phyloP scores from a whole-genome alignment of 148 eudicot genomes.

The Vaccinium vitisidaea region DNA sequence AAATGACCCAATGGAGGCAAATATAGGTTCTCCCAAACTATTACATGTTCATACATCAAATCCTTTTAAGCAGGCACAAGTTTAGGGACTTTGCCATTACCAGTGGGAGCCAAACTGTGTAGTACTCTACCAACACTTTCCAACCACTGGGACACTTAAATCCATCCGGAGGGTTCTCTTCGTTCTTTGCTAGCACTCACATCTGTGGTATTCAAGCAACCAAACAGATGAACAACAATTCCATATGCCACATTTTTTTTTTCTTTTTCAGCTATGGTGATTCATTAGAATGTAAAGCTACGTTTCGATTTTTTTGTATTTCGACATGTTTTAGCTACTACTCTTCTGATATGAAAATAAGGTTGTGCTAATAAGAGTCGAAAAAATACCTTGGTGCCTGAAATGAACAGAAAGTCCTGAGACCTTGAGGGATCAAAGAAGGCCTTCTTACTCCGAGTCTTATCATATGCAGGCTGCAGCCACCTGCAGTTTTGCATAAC shows the following conservation, averaged over 20 bases:
- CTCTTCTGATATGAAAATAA: too few species aligned
- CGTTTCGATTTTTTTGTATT: too few species aligned
- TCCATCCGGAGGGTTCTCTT: conserved; percentile 63
- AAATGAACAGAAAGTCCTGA: conserved; percentile 87
- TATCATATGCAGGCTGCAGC: conserved; percentile 72
- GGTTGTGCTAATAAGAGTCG: not conserved
- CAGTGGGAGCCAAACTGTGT: too few species aligned
- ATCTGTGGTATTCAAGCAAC: conserved; percentile 39
- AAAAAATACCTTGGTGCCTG: conserved; percentile 82
- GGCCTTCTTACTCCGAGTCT: conserved; percentile 84
- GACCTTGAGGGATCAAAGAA: conserved; percentile 93
- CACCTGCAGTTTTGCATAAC: conserved; percentile 46
- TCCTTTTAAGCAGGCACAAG: conserved; percentile 32
- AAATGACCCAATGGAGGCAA: not conserved
- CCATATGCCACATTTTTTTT: not conserved
- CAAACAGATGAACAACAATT: not conserved
- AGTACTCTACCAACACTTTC: conserved; percentile 72
- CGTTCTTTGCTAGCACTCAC: conserved; percentile 76
- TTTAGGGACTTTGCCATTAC: conserved; percentile 45
- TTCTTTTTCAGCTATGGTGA: too few species aligned
- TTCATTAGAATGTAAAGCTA: too few species aligned
- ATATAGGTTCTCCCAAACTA: conserved; percentile 11
- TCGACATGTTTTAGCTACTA: too few species aligned
- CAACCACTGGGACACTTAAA: conserved; percentile 83
- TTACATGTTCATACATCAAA: not conserved